Base-by-base conservation (phyloP, 2,329 filamentous ascomycete species). In the Penicillium griseofulvum region DNA sequence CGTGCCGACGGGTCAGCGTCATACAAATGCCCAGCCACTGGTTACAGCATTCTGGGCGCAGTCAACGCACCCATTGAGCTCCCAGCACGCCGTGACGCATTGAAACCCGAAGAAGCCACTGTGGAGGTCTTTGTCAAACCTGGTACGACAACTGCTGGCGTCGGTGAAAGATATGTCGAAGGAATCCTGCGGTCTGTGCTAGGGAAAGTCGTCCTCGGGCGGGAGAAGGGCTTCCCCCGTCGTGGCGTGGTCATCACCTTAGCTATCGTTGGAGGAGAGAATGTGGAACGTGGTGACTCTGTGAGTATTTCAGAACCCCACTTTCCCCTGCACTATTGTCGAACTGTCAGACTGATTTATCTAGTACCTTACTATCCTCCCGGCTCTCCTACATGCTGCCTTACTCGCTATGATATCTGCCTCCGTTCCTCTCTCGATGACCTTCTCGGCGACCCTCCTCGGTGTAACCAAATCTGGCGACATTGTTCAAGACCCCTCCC, bases 31-130 rank as follows among this genome's bases (percentile, higher is more conserved):
- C 73, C 73, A 16, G 63, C 66, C 10, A 74, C 72, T 5, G 89
- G 91, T 46, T 96, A 91, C 74, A 87, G 87, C 42, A 83, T 97
- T 61, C 84, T 95, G 51, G 89, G 88, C 53, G 87, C 90, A 14
- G 91, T 96, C 63, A 97, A 96, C 74, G 94, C 93, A 0, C 94
- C 94, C 16, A 85, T 97, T 63, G 94, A 99, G 77, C 90, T 93
- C 16, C 86, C 74, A 14, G 73, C 87, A 65, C 85, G 92, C 67
- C 86, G 90, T 66, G 93, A 99, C 70, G 68, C 73, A 24, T 91
- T 97, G 73, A 85, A 94, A 63, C 89, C 94, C 8, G 92, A 96
- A 74, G 91, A 97, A 77, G 91, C 93, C 28, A 85, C 88, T 47
- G 81, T 99, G 62, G 94, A 97, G 74, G 90, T 99, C 55, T 86